These are phyloP conservation scores for Xylaria sp. DNA, from an alignment of 2,329 filamentous ascomycete species.

Conservation along the genomic window DNA sequence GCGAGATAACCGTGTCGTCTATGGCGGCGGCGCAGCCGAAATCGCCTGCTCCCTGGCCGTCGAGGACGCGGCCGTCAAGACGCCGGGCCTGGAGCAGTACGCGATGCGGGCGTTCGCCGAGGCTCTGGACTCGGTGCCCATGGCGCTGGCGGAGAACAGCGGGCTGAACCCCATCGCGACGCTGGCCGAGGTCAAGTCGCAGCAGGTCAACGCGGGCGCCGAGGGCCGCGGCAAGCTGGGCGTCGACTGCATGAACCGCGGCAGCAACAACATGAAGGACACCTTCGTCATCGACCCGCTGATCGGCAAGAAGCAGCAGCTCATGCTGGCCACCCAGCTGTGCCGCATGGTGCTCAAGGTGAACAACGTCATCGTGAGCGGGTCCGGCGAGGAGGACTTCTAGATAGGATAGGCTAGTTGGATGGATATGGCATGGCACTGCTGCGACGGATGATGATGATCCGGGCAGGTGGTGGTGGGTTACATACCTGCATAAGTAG, in stretches of 20 bases:
- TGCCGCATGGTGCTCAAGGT: constrained; percentile 98
- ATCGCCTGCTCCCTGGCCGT: constrained; percentile 96
- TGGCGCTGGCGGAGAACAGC: constrained; percentile 97
- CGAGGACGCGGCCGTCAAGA: constrained; percentile 92
- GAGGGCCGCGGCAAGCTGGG: constrained; percentile 67
- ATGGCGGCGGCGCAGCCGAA: constrained; percentile 94
- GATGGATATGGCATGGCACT: no score
- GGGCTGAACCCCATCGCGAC: constrained; percentile 95
- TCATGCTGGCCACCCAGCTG: constrained; percentile 93
- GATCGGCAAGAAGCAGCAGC: constrained; percentile 97
- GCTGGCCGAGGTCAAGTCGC: constrained; percentile 90
- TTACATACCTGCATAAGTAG: neutral
- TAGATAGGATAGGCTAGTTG: constrained; percentile 48
- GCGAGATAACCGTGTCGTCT: constrained; percentile 93
- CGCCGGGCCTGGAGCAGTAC: constrained; percentile 96
- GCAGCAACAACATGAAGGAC: constrained; percentile 96
- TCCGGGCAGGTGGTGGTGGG: neutral
- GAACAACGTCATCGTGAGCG: constrained; percentile 94
- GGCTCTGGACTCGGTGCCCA: constrained; percentile 88
- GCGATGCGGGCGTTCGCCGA: constrained; percentile 98
- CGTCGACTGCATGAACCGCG: constrained; percentile 96
- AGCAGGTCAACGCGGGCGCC: constrained; percentile 78
- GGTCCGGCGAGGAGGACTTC: constrained; percentile 84
- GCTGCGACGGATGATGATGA: neutral
- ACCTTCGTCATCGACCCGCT: constrained; percentile 98